Evolutionary conservation across 2,329 filamentous ascomycete species (phyloP).

Genomic region (Fusarium citri): DNA sequence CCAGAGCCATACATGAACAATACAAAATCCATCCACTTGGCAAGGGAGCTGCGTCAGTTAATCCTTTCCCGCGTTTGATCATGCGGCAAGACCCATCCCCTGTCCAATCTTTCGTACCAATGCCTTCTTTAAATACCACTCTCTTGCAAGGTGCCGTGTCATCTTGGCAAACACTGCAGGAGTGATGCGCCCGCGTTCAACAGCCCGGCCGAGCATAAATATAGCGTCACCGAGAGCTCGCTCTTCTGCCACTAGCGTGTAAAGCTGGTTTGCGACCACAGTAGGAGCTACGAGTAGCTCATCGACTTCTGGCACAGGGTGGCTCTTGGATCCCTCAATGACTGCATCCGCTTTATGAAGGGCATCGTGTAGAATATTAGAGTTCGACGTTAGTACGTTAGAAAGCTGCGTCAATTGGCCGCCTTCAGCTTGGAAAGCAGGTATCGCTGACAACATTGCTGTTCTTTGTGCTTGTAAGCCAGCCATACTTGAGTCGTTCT

Average conservation of each 20-base stretch:
- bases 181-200: slow-evolving; percentile 77
- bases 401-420: slow-evolving; percentile 77
- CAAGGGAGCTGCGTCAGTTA: slow-evolving; percentile 11
- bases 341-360: slow-evolving; percentile 82
- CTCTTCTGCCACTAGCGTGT: slow-evolving; percentile 89
- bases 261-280: slow-evolving; percentile 92
- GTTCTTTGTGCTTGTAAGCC: slow-evolving; percentile 82
- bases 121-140: slow-evolving; percentile 88
- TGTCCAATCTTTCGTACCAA: slow-evolving; percentile 80
- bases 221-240: slow-evolving; percentile 86
- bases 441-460: slow-evolving; percentile 78
- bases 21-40: slow-evolving; percentile 25
- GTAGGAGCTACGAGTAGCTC: slow-evolving; percentile 94
- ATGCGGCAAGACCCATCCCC: slow-evolving; percentile 74
- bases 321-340: slow-evolving; percentile 76
- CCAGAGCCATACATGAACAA: slow-evolving; percentile 29
- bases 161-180: slow-evolving; percentile 82
- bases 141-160: slow-evolving; percentile 78
- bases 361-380: slow-evolving; percentile 79
- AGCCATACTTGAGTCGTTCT: slow-evolving; percentile 79
- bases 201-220: slow-evolving; percentile 80
- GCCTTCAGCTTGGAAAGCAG: slow-evolving; percentile 79
- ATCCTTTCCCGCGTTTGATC: slow-evolving; percentile 11
- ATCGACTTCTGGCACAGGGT: slow-evolving; percentile 82
- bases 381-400: slow-evolving; percentile 78